phyloP scores from a whole-genome alignment of 352 stramenopile genomes.

The Globisporangium barbulae region DNA sequence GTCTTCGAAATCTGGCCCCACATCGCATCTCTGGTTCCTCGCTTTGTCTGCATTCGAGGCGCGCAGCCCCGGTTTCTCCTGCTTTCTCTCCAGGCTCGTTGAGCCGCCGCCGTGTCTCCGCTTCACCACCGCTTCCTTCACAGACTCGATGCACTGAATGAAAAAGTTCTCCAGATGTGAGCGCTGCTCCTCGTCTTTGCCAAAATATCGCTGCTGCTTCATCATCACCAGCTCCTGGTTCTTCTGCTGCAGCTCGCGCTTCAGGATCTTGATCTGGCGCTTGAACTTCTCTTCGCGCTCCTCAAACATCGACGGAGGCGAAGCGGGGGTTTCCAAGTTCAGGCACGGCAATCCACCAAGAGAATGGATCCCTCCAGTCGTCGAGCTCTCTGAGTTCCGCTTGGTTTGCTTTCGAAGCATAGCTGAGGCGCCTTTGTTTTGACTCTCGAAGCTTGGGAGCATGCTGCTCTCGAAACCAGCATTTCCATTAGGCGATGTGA shows the following conservation, averaged over 20 bases:
- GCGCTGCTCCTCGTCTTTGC: constrained; percentile 27
- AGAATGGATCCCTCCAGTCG: neutral
- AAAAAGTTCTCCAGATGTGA: constrained; percentile 76
- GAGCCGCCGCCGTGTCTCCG: constrained; percentile 27
- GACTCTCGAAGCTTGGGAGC: constrained; percentile 39
- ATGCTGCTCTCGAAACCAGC: constrained; percentile 23
- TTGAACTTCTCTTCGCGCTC: constrained; percentile 71
- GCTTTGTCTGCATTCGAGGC: constrained; percentile 23
- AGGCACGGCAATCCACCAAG: constrained; percentile 28
- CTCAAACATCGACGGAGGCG: constrained; percentile 26
- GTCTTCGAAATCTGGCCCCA: constrained; percentile 53
- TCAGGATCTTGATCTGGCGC: constrained; percentile 61
- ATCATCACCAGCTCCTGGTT: constrained; percentile 41
- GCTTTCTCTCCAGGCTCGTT: constrained; percentile 19
- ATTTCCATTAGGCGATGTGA: constrained; percentile 27
- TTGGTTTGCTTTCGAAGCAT: constrained; percentile 17
- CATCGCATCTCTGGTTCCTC: constrained; percentile 32
- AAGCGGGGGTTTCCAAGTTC: constrained; percentile 24
- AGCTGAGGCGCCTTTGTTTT: constrained; percentile 15
- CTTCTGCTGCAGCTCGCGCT: constrained; percentile 66
- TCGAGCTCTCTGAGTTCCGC: constrained; percentile 11
- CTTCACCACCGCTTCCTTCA: constrained; percentile 73
- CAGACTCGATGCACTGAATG: constrained; percentile 73
- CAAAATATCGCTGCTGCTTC: constrained; percentile 40
- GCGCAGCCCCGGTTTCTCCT: constrained; percentile 12